These are phyloP conservation scores for Heimioporus sp. DNA, from an alignment of 768 basidiomycete species.

Conservation along the genomic window DNA sequence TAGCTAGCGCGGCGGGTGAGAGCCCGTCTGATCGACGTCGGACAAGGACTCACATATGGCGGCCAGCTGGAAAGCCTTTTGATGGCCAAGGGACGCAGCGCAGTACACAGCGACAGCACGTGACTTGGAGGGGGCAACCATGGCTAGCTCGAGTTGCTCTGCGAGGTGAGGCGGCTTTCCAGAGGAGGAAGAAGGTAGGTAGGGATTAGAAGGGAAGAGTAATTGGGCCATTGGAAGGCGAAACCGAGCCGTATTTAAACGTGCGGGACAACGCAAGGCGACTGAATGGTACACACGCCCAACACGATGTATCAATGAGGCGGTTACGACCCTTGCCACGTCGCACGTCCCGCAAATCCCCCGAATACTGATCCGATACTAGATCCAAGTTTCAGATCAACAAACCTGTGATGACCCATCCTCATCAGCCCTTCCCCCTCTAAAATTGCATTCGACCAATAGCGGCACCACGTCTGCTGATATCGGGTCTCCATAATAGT, in stretches of 20 bases:
- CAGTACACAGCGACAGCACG: conserved; percentile 79
- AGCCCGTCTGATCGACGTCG: not conserved
- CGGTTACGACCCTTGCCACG: not conserved
- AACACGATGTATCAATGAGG: too few species aligned
- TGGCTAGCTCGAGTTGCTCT: conserved; percentile 16
- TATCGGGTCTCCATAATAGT: conserved; percentile 63
- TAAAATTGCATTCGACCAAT: conserved; percentile 77
- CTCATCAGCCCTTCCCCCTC: conserved; percentile 43
- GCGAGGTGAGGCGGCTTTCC: not conserved
- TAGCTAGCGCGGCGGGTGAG: conserved; percentile 39
- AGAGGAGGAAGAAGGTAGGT: not conserved
- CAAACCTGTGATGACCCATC: conserved; percentile 29
- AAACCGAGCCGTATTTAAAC: conserved; percentile 24
- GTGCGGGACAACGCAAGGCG: conserved; percentile 11
- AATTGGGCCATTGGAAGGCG: conserved; percentile 5
- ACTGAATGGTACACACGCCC: conserved; percentile 2
- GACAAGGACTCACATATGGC: conserved; percentile 63
- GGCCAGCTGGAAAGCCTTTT: conserved; percentile 60
- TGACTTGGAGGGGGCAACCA: conserved; percentile 31
- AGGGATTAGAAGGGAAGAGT: not conserved
- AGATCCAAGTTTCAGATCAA: not conserved
- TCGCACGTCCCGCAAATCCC: not conserved
- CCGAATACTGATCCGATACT: not conserved
- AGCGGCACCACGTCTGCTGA: conserved; percentile 56
- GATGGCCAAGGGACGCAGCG: conserved; percentile 68